Conservation (phyloP, 768 basidiomycete genomes). For the Leccinum sublutescens region DNA sequence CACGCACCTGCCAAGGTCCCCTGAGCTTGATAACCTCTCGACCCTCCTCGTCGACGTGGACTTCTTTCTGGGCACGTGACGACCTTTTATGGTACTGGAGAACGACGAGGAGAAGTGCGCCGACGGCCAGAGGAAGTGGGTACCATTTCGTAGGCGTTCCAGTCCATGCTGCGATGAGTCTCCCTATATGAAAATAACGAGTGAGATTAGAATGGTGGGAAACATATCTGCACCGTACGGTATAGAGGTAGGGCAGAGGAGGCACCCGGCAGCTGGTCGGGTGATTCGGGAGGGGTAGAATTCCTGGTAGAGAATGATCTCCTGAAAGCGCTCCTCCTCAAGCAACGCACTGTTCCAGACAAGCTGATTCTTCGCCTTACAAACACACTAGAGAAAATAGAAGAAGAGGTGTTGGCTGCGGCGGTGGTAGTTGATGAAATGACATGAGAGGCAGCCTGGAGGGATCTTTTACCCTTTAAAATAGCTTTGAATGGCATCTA, state of each 20-base stretch:
- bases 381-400: conserved; percentile 31
- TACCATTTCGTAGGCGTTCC: conserved; percentile 94
- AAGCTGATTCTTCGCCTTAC: conserved; percentile 33
- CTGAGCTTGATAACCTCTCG: conserved; percentile 76
- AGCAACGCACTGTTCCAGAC: conserved; percentile 31
- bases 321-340: conserved; percentile 25
- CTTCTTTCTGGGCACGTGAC: conserved; percentile 52
- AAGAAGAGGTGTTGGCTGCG: conserved; percentile 33
- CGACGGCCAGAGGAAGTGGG: conserved; percentile 87
- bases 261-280: conserved; percentile 41
- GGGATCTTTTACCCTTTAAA: conserved; percentile 49
- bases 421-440: conserved; percentile 29
- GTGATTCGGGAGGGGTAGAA: conserved; percentile 39
- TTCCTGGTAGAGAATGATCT: conserved; percentile 27
- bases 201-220: conserved; percentile 5
- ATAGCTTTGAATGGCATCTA: conserved; percentile 32
- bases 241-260: conserved; percentile 46
- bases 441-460: conserved; percentile 51
- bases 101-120: conserved; percentile 80
- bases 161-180: conserved; percentile 74
- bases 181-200: conserved; percentile 38
- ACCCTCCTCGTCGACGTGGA: conserved; percentile 80
- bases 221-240: conserved; percentile 28
- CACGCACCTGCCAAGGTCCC: conserved; percentile 88
- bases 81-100: conserved; percentile 70